A percentile compares a stretch with the other conserved stretches of the same genome.
Evolutionary conservation across 768 basidiomycete species (phyloP).

Genomic region (Lyophyllum semitale): DNA sequence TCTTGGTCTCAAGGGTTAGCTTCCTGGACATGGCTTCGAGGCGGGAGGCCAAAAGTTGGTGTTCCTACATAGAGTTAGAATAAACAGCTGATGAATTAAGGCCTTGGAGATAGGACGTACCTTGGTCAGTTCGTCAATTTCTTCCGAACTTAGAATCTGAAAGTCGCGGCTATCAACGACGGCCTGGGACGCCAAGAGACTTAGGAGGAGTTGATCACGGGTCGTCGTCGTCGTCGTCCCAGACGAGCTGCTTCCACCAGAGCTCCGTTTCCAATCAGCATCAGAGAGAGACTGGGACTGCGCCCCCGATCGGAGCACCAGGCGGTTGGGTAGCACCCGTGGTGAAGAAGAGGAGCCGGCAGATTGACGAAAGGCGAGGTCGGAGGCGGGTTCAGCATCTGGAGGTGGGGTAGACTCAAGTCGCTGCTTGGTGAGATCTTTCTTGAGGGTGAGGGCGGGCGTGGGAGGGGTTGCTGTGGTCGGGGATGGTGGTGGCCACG

Average conservation of each 20-base stretch:
- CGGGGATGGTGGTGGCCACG: conserved; percentile 49
- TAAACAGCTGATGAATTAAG: conserved; percentile 3
- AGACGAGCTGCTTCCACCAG: conserved; percentile 27
- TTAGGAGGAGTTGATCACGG: conserved; percentile 85
- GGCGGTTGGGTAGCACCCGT: conserved; percentile 8
- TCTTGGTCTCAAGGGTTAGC: conserved; percentile 79
- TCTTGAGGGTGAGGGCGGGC: conserved; percentile 52
- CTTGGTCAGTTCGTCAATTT: conserved; percentile 55
- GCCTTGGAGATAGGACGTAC: conserved; percentile 25
- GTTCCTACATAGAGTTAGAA: conserved; percentile 54
- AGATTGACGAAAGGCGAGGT: conserved; percentile 23
- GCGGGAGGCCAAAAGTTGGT: conserved; percentile 67
- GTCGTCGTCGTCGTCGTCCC: conserved; percentile 57
- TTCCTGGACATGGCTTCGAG: conserved; percentile 70
- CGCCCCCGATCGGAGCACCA: conserved; percentile 8
- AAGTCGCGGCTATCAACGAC: conserved; percentile 87
- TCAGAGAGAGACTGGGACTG: conserved; percentile 22
- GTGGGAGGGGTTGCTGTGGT: conserved; percentile 32
- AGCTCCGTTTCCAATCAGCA: conserved; percentile 39
- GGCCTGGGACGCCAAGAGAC: conserved; percentile 90
- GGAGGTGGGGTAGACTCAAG: conserved; percentile 24
- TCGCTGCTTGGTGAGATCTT: conserved; percentile 42
- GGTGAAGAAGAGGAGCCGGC: conserved; percentile 20
- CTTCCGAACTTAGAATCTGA: conserved; percentile 64
- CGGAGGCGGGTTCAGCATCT: conserved; percentile 19